Percentiles rank a stretch among this genome's conserved stretches.
These are phyloP conservation scores for Xylaria sp. DNA, from an alignment of 2,329 filamentous ascomycete genomes.

Conservation along the genomic window DNA sequence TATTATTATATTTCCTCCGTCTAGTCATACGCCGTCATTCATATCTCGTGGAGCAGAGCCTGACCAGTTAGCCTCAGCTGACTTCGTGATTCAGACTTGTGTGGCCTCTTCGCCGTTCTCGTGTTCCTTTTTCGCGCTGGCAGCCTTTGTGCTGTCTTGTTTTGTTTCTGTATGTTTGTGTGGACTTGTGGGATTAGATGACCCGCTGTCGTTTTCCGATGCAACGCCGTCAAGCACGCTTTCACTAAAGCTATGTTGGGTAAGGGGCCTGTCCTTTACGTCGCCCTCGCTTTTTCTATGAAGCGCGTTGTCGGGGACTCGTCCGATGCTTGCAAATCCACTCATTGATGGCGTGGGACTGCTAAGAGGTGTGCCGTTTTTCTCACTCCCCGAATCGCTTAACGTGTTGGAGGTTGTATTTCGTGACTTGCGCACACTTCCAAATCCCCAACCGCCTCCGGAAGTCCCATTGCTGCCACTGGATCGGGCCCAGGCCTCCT, in stretches of 20 bases:
- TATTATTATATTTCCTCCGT: slow-evolving; percentile 21
- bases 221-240: slow-evolving; percentile 56
- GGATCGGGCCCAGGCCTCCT: slow-evolving; percentile 57
- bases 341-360: slow-evolving; percentile 52
- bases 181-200: slow-evolving; percentile 44
- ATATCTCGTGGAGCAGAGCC: slow-evolving; percentile 2
- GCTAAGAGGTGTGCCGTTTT: slow-evolving; percentile 50
- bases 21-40: slow-evolving; percentile 17
- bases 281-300: slow-evolving; percentile 42
- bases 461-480: slow-evolving; percentile 53
- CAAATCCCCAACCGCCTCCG: slow-evolving; percentile 52
- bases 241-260: slow-evolving; percentile 58
- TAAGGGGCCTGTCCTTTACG: slow-evolving; percentile 49
- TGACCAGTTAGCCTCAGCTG: neutral
- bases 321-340: slow-evolving; percentile 54
- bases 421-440: slow-evolving; percentile 48
- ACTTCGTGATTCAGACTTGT: slow-evolving; percentile 1
- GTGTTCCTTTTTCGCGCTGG: neutral
- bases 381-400: slow-evolving; percentile 49
- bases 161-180: slow-evolving; percentile 36
- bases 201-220: slow-evolving; percentile 43
- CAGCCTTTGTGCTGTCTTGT: slow-evolving; percentile 21
- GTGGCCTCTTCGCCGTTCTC: slow-evolving; percentile 12
- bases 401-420: slow-evolving; percentile 41
- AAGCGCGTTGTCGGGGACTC: slow-evolving; percentile 39